These are phyloP conservation scores for Schrenkiella parvula DNA, from an alignment of 345 rosid species.

Conservation along the genomic window DNA sequence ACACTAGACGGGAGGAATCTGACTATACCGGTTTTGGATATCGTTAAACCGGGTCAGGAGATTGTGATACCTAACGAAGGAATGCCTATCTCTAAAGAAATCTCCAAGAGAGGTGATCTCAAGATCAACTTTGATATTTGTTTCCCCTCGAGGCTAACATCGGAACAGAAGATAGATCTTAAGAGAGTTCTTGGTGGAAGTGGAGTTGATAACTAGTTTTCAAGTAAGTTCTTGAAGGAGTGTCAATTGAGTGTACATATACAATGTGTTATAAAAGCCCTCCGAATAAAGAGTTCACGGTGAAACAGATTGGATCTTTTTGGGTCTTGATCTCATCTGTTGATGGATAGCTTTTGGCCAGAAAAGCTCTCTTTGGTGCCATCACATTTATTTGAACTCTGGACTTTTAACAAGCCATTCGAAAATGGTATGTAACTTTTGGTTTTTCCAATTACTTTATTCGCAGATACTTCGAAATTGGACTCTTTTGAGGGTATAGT, in stretches of 20 bases:
- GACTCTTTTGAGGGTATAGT: background rate
- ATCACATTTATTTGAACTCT: background rate
- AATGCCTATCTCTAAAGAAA: slow-evolving; percentile 68
- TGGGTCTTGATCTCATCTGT: background rate
- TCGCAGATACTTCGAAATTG: background rate
- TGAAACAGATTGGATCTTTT: background rate
- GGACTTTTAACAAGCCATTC: background rate
- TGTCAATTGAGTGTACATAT: slow-evolving; percentile 45
- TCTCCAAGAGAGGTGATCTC: slow-evolving; percentile 55
- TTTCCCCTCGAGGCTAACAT: slow-evolving; percentile 54
- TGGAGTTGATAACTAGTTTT: slow-evolving; percentile 17
- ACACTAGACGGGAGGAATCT: slow-evolving; percentile 68
- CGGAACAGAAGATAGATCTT: slow-evolving; percentile 62
- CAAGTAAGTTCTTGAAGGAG: background rate
- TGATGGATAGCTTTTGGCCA: background rate
- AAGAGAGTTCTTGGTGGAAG: slow-evolving; percentile 53
- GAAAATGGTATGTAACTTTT: background rate
- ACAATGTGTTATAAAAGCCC: background rate
- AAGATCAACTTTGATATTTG: slow-evolving; percentile 47
- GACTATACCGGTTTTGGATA: slow-evolving; percentile 43
- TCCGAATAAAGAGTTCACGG: background rate
- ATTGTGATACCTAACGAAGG: slow-evolving; percentile 62
- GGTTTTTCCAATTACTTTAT: background rate
- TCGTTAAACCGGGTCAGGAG: slow-evolving; percentile 57
- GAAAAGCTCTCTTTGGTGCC: background rate